Evolutionary conservation across 441 rosid genomes (phyloP).

Genomic region (Croton setiger): DNA sequence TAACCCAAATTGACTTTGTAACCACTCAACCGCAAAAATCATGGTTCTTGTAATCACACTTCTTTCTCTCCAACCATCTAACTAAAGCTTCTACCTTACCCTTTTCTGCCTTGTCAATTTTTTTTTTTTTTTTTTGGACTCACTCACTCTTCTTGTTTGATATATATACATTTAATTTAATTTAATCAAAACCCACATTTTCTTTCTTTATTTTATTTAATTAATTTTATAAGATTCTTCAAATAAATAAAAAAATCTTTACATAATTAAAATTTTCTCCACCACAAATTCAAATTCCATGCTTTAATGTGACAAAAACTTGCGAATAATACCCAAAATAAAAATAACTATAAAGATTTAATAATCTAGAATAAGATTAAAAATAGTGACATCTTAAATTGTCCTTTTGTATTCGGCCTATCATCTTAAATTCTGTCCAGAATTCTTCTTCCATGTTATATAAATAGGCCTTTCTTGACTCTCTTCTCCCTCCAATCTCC

Average conservation of each 20-base stretch:
- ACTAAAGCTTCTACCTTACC: slow-evolving; percentile 15
- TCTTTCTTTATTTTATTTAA: too few species aligned
- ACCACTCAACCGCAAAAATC: slow-evolving; percentile 35
- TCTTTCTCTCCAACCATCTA: slow-evolving; percentile 23
- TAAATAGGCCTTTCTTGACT: slow-evolving; percentile 6
- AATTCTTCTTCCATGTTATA: slow-evolving; percentile 6
- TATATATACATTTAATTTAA: background rate
- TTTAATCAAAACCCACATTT: background rate
- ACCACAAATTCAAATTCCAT: slow-evolving; percentile 32
- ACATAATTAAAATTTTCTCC: slow-evolving; percentile 20
- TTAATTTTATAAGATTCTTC: slow-evolving; percentile 1
- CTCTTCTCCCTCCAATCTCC: slow-evolving; percentile 8
- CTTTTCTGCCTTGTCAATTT: background rate
- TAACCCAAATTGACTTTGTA: slow-evolving; percentile 36
- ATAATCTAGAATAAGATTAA: background rate
- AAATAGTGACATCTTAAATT: slow-evolving; percentile 7
- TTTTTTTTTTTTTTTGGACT: background rate
- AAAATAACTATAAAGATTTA: too few species aligned
- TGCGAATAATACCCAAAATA: background rate
- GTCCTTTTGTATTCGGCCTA: slow-evolving; percentile 22
- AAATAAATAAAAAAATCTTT: too few species aligned
- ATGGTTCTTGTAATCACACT: slow-evolving; percentile 20
- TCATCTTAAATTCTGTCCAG: slow-evolving; percentile 18
- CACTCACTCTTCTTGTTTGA: background rate
- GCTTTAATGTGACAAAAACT: background rate